These are phyloP conservation scores for Candida sp. DNA, from an alignment of 1,139 yeast species.

Conservation along the genomic window DNA sequence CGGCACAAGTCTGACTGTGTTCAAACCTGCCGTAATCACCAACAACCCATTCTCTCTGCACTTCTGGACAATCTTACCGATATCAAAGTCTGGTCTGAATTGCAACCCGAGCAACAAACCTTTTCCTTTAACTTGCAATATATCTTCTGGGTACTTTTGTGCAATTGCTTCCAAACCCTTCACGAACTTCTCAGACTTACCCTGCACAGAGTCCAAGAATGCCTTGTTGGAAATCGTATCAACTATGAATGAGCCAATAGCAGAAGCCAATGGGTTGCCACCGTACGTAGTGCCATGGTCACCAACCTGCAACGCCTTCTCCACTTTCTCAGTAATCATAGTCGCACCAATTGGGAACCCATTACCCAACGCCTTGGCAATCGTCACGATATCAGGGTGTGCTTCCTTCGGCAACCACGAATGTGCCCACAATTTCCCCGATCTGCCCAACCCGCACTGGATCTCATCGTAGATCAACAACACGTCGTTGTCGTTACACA, in stretches of 20 bases:
- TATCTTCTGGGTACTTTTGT: constrained; percentile 54
- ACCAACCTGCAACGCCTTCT: constrained; percentile 75
- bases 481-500: constrained; percentile 75
- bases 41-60: constrained; percentile 84
- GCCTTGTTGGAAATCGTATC: constrained; percentile 63
- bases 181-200: constrained; percentile 59
- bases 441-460: constrained; percentile 95
- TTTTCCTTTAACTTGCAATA: constrained; percentile 78
- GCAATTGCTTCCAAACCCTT: constrained; percentile 56
- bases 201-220: constrained; percentile 62
- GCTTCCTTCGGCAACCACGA: constrained; percentile 71
- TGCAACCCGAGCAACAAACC: constrained; percentile 89
- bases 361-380: constrained; percentile 96
- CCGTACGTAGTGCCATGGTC: constrained; percentile 99
- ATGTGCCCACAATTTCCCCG: constrained; percentile 96
- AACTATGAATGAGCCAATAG: constrained; percentile 79
- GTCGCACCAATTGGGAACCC: constrained; percentile 99
- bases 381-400: constrained; percentile 92
- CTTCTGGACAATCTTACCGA: constrained; percentile 62
- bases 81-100: constrained; percentile 60
- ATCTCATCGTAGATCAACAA: constrained; percentile 92
- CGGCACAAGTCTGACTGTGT: constrained; percentile 89
- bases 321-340: constrained; percentile 81
- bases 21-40: constrained; percentile 89
- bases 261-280: constrained; percentile 92